Evolutionary conservation across 345 rosid species (phyloP), one percentile per base, ranked within the genome.

Genomic region (Hevea brasiliensis): DNA sequence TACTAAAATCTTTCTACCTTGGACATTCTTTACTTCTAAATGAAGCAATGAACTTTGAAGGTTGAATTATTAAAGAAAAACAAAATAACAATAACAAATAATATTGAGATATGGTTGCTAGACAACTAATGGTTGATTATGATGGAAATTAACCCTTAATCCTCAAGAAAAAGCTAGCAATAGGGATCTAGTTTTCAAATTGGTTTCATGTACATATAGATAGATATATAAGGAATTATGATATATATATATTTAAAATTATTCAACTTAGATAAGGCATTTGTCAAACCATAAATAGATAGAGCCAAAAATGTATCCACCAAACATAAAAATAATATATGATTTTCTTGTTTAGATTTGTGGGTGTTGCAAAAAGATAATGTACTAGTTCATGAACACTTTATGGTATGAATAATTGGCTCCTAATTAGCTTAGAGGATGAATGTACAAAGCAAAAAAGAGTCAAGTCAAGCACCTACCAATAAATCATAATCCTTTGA

Each of bases 321-420:
- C 9, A 18, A 20, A 17, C 27, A 42, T 3, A 55, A 3, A 48
- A 37, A 15, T 21, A 42, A 23, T 42, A 50, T 4, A 13, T 23
- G 2, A 24, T 44, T 40, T 68, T 48, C 15, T 15, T 67, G 15
- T 27, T 48, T 67, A 10, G 1, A 26, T 13, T 58, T 27, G 15
- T 2, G 26, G 41, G 3, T 50, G 23, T n/a, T 66, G 37, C 42
- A 27, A 42, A 24, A 63, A 15, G 45, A n/a, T 11, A 17, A 1
- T 6, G 40, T 68, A 55, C 37, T n/a, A 12, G 54, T 70, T 70
- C 73, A 70, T 57, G 64, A 70, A 57, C 32, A 60, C 35, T 18
- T 68, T 12, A 24, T 66, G 14, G 8, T 37, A 1, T 21, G 14
- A 50, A 70, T 70, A 58, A 70, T 27, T 57, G 51, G n/a, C 50